Evolutionary conservation across 768 basidiomycete species (phyloP).

Genomic region (Sarcodon aspratus): DNA sequence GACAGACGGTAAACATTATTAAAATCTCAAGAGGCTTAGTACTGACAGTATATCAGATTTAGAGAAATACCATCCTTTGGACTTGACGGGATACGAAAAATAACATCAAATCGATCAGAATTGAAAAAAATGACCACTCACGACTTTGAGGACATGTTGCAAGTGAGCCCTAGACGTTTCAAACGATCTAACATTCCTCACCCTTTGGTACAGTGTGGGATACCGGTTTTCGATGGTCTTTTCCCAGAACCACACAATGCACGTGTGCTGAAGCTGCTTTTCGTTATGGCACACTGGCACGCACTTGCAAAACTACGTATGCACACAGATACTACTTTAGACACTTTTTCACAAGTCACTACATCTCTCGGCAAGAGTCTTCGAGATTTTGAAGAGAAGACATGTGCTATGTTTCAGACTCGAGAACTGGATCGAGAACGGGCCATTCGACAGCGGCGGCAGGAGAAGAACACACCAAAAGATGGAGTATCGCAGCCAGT

Average conservation of each 20-base stretch:
- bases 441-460: conserved; percentile 7
- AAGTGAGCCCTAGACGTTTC: conserved; percentile 4
- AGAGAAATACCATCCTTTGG: conserved; percentile 17
- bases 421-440: conserved; percentile 14
- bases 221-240: conserved; percentile 23
- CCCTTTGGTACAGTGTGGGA: conserved; percentile 15
- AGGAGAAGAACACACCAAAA: not conserved
- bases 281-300: conserved; percentile 20
- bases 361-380: conserved; percentile 8
- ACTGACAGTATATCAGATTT: not conserved
- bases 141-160: conserved; percentile 17
- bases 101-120: conserved; percentile 9
- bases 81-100: conserved; percentile 9
- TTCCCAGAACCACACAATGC: conserved; percentile 14
- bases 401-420: conserved; percentile 15
- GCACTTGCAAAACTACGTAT: conserved; percentile 20
- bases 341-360: conserved; percentile 10
- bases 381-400: conserved; percentile 13
- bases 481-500: too few species aligned
- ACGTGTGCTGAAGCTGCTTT: conserved; percentile 12
- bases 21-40: not conserved
- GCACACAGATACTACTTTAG: conserved; percentile 18
- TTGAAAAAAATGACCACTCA: conserved; percentile 13
- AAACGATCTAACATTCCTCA: too few species aligned
- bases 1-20: conserved; percentile 12